A percentile compares a stretch with the other conserved stretches of the same genome.
These are phyloP conservation scores for Hanseniaspora jakobsenii DNA, from an alignment of 805 yeast genomes.

Conservation along the genomic window DNA sequence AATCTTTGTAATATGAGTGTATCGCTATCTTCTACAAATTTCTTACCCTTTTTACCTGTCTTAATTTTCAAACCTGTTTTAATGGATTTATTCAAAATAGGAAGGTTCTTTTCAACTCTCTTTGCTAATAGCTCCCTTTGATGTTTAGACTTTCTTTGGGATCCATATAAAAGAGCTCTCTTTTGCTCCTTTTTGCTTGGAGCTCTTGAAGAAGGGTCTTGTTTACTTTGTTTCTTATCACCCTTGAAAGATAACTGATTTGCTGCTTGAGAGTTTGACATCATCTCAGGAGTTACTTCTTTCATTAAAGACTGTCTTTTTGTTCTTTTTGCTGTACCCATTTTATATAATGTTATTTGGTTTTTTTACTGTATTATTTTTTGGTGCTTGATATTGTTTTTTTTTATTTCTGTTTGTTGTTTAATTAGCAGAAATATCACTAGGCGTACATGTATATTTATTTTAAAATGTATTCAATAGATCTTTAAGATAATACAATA, in stretches of 20 bases:
- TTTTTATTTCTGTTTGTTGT: no score
- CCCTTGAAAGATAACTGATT: constrained; percentile 42
- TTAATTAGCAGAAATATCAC: no score
- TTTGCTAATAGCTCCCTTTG: constrained; percentile 20
- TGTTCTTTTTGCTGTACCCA: constrained; percentile 41
- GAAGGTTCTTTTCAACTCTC: constrained; percentile 71
- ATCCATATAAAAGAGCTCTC: constrained; percentile 55
- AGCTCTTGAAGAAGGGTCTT: constrained; percentile 46
- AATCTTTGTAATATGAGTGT: constrained; percentile 50
- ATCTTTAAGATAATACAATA: no score
- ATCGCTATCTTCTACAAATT: constrained; percentile 62
- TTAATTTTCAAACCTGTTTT: constrained; percentile 71
- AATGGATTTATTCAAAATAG: constrained; percentile 68
- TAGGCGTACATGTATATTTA: no score
- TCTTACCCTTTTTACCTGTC: constrained; percentile 78
- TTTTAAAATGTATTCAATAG: no score
- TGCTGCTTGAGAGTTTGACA: constrained; percentile 53
- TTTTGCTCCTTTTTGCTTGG: constrained; percentile 50
- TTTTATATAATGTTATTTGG: no score
- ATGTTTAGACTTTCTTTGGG: constrained; percentile 36
- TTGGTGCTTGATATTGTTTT: no score
- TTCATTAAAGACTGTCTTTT: constrained; percentile 42
- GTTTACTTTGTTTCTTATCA: constrained; percentile 35
- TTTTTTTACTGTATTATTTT: no score
- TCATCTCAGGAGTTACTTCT: constrained; percentile 53